Base-by-base conservation (phyloP, 306 rosid genomes). In the Quercus glauca region DNA sequence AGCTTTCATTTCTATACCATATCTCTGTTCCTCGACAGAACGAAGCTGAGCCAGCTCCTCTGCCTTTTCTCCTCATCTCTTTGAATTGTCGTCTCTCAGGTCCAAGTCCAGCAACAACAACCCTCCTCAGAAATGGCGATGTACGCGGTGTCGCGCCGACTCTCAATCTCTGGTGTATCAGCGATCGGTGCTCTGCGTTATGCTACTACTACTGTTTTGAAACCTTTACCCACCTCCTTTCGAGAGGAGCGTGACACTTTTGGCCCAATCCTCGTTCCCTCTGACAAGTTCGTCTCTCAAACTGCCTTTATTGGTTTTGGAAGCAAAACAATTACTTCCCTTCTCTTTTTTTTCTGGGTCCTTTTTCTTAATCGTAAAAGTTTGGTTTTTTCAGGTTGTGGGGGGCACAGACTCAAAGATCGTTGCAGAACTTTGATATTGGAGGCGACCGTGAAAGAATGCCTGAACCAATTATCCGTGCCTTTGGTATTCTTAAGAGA, bases 361-460 rank as follows among this genome's bases (percentile, higher is more conserved):
- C 25, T 35, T 43, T 28, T 67, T 55, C 26, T 64, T 33, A 18
- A 81, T 57, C 3, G 15, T 23, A 6, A 45, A 10, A 7, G 18
- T 35, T 19, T 35, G 29, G 33, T 76, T 15, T 21, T 2, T 75
- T 83, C 69, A 93, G 99, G 82, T 78, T 93, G 75, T 96, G 99
- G 99, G 99, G 99, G 12, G 98, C 99, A 41, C 99, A 96, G 72
- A 96, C 98, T 71, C 99, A 96, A 70, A 83, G 99, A 80, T 96
- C 97, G 69, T 75, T 96, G 86, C 99, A 89, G 81, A 96, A 93
- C 81, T 96, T 96, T 69, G 99, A 96, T 43, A 96, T 96, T 69
- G 99, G 99, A 25, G 99, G 99, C 61, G 89, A 87, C 41, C 96
- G 99, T 0, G 99, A 96, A 83, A 94, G 97, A 71, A 96, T 96